phyloP scores from a whole-genome alignment of 345 rosid species.

The Gossypium thurberi region DNA sequence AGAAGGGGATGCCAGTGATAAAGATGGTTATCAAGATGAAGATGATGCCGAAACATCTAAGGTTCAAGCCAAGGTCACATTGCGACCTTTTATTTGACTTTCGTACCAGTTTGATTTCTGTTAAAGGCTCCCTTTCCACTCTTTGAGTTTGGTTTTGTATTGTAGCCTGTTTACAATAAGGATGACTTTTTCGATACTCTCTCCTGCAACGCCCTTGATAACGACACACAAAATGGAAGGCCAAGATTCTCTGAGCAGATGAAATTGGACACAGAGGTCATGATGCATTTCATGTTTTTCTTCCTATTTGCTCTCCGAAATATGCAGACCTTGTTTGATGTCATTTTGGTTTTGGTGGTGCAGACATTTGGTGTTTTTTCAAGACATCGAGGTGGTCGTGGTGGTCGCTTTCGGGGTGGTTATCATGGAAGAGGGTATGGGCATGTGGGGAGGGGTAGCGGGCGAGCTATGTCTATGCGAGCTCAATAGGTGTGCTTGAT shows the following conservation, averaged over 20 bases:
- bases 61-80: conserved; percentile 36
- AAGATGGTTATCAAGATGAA: conserved; percentile 45
- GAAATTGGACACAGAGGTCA: conserved; percentile 84
- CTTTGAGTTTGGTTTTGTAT: conserved; percentile 6
- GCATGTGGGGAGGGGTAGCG: conserved; percentile 31
- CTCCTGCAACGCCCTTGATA: conserved; percentile 44
- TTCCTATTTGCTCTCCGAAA: neutral
- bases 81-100: conserved; percentile 6
- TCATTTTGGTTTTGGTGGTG: conserved; percentile 6
- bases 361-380: conserved; percentile 71
- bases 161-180: conserved; percentile 74
- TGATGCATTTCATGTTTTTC: neutral
- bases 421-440: conserved; percentile 39
- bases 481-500: conserved; percentile 12
- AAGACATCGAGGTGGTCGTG: conserved; percentile 39
- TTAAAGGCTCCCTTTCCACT: neutral
- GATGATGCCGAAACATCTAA: conserved; percentile 44
- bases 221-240: conserved; percentile 56
- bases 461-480: conserved; percentile 25
- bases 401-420: conserved; percentile 37
- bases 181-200: conserved; percentile 89
- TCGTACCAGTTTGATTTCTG: neutral
- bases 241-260: conserved; percentile 71
- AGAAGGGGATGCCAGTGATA: conserved; percentile 36
- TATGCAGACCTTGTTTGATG: neutral